Evolutionary conservation across 148 eudicot genomes (phyloP).

Genomic region (Fagopyrum tataricum): DNA sequence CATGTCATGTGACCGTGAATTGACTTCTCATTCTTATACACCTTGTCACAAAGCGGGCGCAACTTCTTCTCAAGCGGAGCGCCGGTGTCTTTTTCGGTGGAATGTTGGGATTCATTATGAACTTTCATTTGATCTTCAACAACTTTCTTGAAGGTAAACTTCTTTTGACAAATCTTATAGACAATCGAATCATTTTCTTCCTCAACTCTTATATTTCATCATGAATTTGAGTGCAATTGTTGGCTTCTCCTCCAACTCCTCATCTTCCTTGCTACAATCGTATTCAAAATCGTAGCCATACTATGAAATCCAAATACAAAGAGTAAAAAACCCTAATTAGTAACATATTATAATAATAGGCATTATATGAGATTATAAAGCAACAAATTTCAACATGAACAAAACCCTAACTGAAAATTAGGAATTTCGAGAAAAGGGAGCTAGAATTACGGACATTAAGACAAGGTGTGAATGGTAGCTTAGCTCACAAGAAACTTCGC

Average conservation of each 20-base stretch:
- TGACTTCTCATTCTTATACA: slow-evolving; percentile 34
- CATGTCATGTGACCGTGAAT: slow-evolving; percentile 66
- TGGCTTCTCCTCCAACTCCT: not conserved
- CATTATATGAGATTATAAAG: too few species aligned
- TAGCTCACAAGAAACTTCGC: slow-evolving; percentile 1
- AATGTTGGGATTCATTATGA: not conserved
- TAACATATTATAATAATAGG: too few species aligned
- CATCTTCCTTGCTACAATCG: not conserved
- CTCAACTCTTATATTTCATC: too few species aligned
- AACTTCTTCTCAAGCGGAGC: not conserved
- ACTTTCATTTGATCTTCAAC: not conserved
- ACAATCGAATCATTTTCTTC: not conserved
- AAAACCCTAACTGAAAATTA: slow-evolving; percentile 1
- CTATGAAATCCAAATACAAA: not conserved
- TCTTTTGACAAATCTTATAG: too few species aligned
- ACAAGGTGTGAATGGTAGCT: not conserved
- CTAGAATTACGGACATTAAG: not conserved
- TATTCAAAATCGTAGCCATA: not conserved
- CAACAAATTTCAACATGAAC: too few species aligned
- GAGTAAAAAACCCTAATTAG: not conserved
- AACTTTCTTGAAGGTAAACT: not conserved
- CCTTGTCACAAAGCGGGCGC: slow-evolving; percentile 16
- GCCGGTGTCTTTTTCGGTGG: not conserved
- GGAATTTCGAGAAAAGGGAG: not conserved
- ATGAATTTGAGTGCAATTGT: not conserved